Base-by-base conservation (phyloP, 2,329 filamentous ascomycete species). In the Diaporthe sp. region DNA sequence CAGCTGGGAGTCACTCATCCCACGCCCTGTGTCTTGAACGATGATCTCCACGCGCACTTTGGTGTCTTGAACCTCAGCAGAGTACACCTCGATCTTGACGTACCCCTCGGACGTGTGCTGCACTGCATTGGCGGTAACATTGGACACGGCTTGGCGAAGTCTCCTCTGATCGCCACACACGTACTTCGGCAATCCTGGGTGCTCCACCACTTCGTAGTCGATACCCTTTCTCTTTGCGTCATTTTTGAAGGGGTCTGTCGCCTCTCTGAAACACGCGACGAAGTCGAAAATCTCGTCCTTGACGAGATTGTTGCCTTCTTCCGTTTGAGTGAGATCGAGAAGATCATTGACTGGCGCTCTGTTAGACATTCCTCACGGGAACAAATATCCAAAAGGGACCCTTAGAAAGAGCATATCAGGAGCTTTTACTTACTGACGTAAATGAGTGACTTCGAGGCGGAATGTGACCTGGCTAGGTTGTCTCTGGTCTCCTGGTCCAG, bases 361-460 rank as follows among this genome's bases (percentile, higher is more conserved):
- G 71, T 73, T 65, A 73, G 71, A 53, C 7, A 22, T 22, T 2
- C 10, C 4, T 4, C 19, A 31, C 34, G 2, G 5, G 5, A 6
- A 9, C 44, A 31, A 5, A 13, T 19, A 34, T 37, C 19, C 15
- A 34, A 12, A 7, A 25, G n/a, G 37, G 5, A 6, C 22, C 1
- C 6, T 25, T 28, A 6, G 1, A 5, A 34, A 15, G 13, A 15
- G 22, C 10, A 25, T 2, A 17, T 25, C 25, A 34, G 17, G 12
- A 3, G 17, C 22, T 37, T n/a, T 46, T 57, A 73, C 71, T 73
- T 73, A 73, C 71, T 98, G 13, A 98, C 95, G 81, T 97, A 98
- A 6, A 98, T 96, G 37, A 98, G 86, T 0, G 95, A 97, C 81
- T 98, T 98, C 0, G 95, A 98, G 5, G 95, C 95, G 0, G 95